Evolutionary conservation across 768 basidiomycete genomes (phyloP), one percentile per base, ranked within the genome.

Genomic region (Strobilomyces dryophilus): DNA sequence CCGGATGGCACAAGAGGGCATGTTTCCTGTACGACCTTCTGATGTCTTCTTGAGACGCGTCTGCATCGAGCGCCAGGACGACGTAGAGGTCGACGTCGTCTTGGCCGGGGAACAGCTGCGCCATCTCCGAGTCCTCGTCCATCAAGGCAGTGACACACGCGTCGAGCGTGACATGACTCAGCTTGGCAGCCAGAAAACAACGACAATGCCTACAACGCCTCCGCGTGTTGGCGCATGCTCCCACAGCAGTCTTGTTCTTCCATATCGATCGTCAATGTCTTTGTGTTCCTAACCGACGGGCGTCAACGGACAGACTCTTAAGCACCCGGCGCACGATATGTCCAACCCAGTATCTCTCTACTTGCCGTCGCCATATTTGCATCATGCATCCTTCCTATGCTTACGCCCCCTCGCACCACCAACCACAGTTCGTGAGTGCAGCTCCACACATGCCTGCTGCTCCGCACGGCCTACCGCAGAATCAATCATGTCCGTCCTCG

Each of bases 1-100:
- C 95, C 8, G 95, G 95, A 61, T 98, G 95, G 67, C 81, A 80
- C 44, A 78, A 60, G 27, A 98, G 82, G 5, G 94, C 95, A 31
- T 85, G 80, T 56, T 82, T 83, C 36, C 92, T 82, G 73, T 98
- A 98, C 0, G 93, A 79, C 59, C 87, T 89, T 67, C 83, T 85
- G 64, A 98, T 86, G 18, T 83, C 83, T 21, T 89, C 86, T 2
- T 69, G 47, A 3, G 76, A 80, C 17, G 89, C 83, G 50, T 76
- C 72, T 1, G 71, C 71, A 2, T 73, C 61, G 37, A 95, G 69
- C 36, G 70, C 71, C 18, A 97, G 82, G 6, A 92, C 81, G 1
- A 75, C 76, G 66, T 97, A 97, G 9, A 97, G 80, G 70, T 92
- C 83, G 14, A 89, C 83, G 43, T 72, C 64, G 27, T 85, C 86